Conservation (phyloP, 1,139 yeast genomes). For the Lodderomyces elongisporus region DNA sequence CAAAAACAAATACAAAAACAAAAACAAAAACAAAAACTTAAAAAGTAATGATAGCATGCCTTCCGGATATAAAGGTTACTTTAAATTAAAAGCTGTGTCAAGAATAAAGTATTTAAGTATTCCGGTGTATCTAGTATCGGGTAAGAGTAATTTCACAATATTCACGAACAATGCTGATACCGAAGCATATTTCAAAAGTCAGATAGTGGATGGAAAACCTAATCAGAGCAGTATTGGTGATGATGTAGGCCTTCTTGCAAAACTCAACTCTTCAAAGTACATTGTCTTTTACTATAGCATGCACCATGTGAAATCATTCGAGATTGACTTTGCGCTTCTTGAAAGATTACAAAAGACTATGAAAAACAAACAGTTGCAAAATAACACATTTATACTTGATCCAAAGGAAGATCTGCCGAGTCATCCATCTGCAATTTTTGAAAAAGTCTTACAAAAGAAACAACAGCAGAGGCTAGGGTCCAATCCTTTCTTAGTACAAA, state of each 20-base stretch:
- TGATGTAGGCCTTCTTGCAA: not conserved
- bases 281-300: slow-evolving; percentile 1
- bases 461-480: slow-evolving; percentile 14
- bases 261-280: not conserved
- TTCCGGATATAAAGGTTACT: no score
- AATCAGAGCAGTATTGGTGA: not conserved
- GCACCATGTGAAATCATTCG: not conserved
- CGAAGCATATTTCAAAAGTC: slow-evolving; percentile 21
- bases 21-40: no score
- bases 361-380: slow-evolving; percentile 3
- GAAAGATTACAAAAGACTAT: slow-evolving; percentile 2
- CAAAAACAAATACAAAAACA: no score
- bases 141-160: slow-evolving; percentile 22
- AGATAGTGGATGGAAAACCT: slow-evolving; percentile 9
- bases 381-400: slow-evolving; percentile 2
- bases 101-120: no score
- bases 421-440: slow-evolving; percentile 22
- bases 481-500: slow-evolving; percentile 18
- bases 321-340: slow-evolving; percentile 1
- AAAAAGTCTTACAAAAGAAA: slow-evolving; percentile 27
- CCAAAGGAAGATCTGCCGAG: no score
- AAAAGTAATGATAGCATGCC: no score
- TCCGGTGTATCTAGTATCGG: slow-evolving; percentile 28
- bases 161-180: slow-evolving; percentile 23
- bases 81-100: no score